Percentiles rank a stretch among this genome's conserved stretches.
Evolutionary conservation across 1,139 yeast species (phyloP).

Genomic region (Pichia sp.): DNA sequence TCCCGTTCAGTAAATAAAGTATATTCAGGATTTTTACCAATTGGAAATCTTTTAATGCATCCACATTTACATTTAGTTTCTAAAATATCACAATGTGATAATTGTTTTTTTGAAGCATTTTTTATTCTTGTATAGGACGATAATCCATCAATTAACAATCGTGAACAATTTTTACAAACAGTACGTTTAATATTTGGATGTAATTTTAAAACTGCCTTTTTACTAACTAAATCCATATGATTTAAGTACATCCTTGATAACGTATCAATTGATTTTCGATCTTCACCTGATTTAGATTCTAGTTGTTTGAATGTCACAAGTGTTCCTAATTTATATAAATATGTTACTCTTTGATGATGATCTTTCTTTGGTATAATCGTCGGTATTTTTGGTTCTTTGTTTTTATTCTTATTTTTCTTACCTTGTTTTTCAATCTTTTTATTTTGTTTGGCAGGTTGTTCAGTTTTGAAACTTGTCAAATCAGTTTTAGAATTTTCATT

Average conservation of each 20-base stretch:
- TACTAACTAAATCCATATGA: constrained; percentile 46
- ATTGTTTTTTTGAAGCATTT: constrained; percentile 26
- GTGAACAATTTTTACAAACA: constrained; percentile 53
- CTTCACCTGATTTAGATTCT: neutral
- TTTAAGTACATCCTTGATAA: constrained; percentile 47
- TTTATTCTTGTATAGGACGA: constrained; percentile 31
- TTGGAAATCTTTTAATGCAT: constrained; percentile 32
- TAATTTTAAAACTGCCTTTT: constrained; percentile 55
- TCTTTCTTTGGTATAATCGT: constrained; percentile 46
- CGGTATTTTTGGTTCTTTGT: constrained; percentile 21
- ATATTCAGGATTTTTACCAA: constrained; percentile 32
- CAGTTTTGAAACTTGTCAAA: neutral
- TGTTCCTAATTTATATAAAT: constrained; percentile 46
- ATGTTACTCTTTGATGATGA: constrained; percentile 52
- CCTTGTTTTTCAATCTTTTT: neutral
- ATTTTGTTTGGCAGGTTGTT: neutral
- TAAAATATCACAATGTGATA: constrained; percentile 28
- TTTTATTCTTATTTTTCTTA: constrained; percentile 1
- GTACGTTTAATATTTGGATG: constrained; percentile 57
- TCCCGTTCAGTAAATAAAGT: constrained; percentile 27
- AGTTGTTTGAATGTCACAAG: constrained; percentile 19
- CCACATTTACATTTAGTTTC: constrained; percentile 35
- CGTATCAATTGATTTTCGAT: constrained; percentile 22
- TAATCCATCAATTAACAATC: constrained; percentile 43
- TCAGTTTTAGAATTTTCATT: neutral